A percentile compares a stretch with the other conserved stretches of the same genome.
Conservation (phyloP, 139 green algal genomes). For the Chlorokybus atmophyticus region DNA sequence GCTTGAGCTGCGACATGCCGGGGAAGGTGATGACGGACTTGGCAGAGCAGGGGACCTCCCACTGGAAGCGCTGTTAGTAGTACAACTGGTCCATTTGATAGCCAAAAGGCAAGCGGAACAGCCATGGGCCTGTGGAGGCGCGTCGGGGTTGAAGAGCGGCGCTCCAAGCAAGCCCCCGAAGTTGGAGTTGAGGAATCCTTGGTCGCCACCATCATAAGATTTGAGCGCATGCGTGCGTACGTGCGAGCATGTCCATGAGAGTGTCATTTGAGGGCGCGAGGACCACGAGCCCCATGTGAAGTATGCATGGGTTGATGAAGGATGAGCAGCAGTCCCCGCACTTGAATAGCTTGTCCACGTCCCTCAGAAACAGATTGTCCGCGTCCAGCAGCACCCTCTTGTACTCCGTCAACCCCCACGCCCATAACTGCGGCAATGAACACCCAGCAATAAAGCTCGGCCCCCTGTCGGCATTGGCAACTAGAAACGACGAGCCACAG, state of each 20-base stretch:
- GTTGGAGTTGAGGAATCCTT: conserved; percentile 19
- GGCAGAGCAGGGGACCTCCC: conserved; percentile 10
- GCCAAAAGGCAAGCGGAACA: conserved; percentile 13
- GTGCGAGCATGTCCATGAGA: conserved; percentile 11
- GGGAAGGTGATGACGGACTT: conserved; percentile 26
- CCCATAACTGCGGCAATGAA: no score
- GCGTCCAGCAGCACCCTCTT: conserved; percentile 17
- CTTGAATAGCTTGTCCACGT: conserved; percentile 21
- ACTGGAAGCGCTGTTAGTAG: conserved; percentile 13
- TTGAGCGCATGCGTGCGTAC: background rate
- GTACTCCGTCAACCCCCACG: conserved; percentile 21
- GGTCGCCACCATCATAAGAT: conserved; percentile 16
- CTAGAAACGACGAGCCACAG: no score
- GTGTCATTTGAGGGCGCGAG: conserved; percentile 8
- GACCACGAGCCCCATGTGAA: conserved; percentile 19
- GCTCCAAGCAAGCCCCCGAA: conserved; percentile 6
- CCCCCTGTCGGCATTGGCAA: no score
- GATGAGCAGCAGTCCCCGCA: conserved; percentile 22
- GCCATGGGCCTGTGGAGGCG: background rate
- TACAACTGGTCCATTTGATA: conserved; percentile 25
- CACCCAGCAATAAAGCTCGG: no score
- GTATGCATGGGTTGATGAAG: conserved; percentile 19
- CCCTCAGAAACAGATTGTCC: conserved; percentile 17
- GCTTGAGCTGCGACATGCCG: conserved; percentile 11
- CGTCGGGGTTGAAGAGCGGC: conserved; percentile 10